A percentile compares a stretch with the other conserved stretches of the same genome.
Conservation (phyloP, 1,139 yeast genomes). For the Candida frijolesensis region DNA sequence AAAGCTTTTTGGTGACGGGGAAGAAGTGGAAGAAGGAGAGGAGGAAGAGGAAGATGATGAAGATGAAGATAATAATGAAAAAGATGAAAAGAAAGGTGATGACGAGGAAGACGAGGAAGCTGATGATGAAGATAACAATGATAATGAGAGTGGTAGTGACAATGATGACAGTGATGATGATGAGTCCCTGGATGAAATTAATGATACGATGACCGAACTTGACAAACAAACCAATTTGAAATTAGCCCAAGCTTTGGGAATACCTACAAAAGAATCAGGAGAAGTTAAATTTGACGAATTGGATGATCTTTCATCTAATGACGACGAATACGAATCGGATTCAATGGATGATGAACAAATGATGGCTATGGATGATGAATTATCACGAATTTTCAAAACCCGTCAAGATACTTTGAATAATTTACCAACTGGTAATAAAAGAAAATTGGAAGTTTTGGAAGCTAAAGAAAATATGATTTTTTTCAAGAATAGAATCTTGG, state of each 20-base stretch:
- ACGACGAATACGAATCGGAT: conserved; percentile 60
- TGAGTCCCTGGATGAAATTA: conserved; percentile 18
- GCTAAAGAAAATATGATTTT: conserved; percentile 81
- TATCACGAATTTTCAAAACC: conserved; percentile 82
- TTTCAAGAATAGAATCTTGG: conserved; percentile 78
- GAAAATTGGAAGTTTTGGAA: conserved; percentile 68
- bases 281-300: conserved; percentile 48
- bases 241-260: conserved; percentile 76
- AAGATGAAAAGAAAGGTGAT: conserved; percentile 36
- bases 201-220: conserved; percentile 48
- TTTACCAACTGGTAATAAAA: conserved; percentile 58
- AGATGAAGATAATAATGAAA: conserved; percentile 29
- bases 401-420: conserved; percentile 62
- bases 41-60: background rate
- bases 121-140: conserved; percentile 29
- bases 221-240: conserved; percentile 72
- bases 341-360: conserved; percentile 96
- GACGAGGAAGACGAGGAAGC: conserved; percentile 33
- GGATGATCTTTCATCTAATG: conserved; percentile 33
- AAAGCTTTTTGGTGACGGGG: conserved; percentile 69
- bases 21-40: conserved; percentile 31
- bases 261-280: conserved; percentile 53
- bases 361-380: conserved; percentile 90
- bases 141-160: conserved; percentile 31
- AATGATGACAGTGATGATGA: conserved; percentile 25